Base-by-base conservation (phyloP, 2,329 filamentous ascomycete species). In the Fusarium robinianum region DNA sequence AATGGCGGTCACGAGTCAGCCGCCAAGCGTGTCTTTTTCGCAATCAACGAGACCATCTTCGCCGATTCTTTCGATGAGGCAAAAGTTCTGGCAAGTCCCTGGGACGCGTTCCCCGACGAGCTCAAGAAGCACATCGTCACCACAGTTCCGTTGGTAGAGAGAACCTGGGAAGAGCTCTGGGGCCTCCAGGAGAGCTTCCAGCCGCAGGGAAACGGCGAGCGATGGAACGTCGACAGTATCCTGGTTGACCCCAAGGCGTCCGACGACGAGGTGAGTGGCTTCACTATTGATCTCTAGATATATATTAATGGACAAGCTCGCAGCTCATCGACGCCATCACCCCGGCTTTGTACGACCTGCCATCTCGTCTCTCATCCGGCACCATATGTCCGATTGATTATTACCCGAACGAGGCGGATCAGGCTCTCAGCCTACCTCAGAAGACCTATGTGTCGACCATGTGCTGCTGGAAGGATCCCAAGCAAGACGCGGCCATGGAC, bases 391-490 rank as follows among this genome's bases (percentile, higher is more conserved):
- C 27, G 4, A 25, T 22, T 2, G 45, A 48, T 16, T 31, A 38
- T 11, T 26, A 21, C 8, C 45, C 45, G 1, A 27, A 48, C 26
- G 45, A 48, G 5, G 33, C 16, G 3, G 45, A 48, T 9, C 19
- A 29, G 4, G 29, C 19, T 3, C 22, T 48, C 18, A 48, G 45
- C 25, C 23, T 48, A 2, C 45, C 45, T 10, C 45, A 48, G 25
- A 29, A 48, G 11, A 19, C 21, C 5, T 48, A 48, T 3, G 34
- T 48, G 9, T 48, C 45, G 12, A 48, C 45, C 11, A 36, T 48
- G 7, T 38, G 26, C 15, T 30, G 40, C 18, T 48, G 45, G 45
- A 44, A 25, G 12, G 40, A 44, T n/a, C 21, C 45, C 14, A 44
- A 47, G 33, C 22, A 32, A 0, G 40, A 44, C 10, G 11, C 44